Conservation (phyloP, 2,329 filamentous ascomycete genomes). For the Fusarium pseudonygamai region DNA sequence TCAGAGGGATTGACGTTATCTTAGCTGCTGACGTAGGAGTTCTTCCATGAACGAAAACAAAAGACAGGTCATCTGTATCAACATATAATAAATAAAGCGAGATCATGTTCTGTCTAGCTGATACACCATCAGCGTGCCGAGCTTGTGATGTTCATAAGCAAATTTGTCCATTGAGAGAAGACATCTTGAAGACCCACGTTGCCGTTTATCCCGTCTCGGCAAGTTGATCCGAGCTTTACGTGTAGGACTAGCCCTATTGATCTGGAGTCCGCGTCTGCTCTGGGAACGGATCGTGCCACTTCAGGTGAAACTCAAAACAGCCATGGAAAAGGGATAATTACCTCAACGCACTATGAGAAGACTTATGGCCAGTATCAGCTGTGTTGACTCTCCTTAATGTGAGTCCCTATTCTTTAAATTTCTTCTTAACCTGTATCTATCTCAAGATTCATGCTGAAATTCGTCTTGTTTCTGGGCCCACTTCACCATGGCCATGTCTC, state of each 20-base stretch:
- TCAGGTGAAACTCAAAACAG: neutral
- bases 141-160: rapidly evolving
- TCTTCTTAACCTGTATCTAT: neutral
- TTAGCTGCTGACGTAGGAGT: neutral
- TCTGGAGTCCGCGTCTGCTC: neutral
- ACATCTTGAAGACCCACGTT: neutral
- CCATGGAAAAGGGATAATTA: neutral
- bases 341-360: neutral
- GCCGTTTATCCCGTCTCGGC: neutral
- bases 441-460: neutral
- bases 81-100: no score
- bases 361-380: rapidly evolving
- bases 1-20: neutral
- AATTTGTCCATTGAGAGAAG: rapidly evolving
- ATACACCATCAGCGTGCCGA: neutral
- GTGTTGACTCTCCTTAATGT: rapidly evolving
- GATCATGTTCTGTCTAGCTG: no score
- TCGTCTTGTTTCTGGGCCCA: no score
- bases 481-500: neutral
- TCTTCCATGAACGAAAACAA: no score
- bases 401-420: neutral
- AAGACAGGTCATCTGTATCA: neutral
- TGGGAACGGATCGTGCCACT: neutral
- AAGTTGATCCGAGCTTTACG: neutral
- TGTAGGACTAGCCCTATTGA: neutral